Evolutionary conservation across 2,329 filamentous ascomycete species (phyloP), one percentile per base, ranked within the genome.

Genomic region (Penicillium sp.): DNA sequence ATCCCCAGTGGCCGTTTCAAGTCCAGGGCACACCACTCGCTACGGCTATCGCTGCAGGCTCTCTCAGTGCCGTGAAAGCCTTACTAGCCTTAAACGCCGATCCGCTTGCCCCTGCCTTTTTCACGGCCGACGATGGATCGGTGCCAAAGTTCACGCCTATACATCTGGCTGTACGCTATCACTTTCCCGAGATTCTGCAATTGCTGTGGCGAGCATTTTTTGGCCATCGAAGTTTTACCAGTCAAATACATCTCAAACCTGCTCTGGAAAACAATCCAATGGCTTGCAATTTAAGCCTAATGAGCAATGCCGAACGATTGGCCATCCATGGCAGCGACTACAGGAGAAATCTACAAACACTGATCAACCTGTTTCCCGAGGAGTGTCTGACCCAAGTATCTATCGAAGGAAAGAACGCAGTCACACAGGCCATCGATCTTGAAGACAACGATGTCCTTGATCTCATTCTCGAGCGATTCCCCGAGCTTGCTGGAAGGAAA

Each of bases 1-100:
- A 44, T 16, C 33, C 41, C 11, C 41, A 44, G n/a, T 44, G 41
- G 41, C 41, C 41, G 18, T 44, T 44, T 11, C 30, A 35, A 17
- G 14, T 44, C 3, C 16, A 41, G 26, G 37, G 41, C 10, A 29
- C 34, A 9, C 37, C 41, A 22, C 41, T 44, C 20, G 37, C 37
- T 17, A 32, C 28, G 6, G 41, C 37, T 5, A 30, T 41, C 4
- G 37, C 37, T 6, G 20, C 37, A 9, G 41, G 41, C 2, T 41
- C 22, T 14, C 4, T 35, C 12, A 10, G 16, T 8, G 34, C 23
- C 10, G 30, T 44, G 20, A 29, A 30, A 20, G 5, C 20, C 4
- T 32, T 44, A 15, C 29, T 43, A 18, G 18, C 6, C 7, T 18
- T 40, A n/a, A 28, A 32, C 9, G 41, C 41, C 4, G 15, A 36